Evolutionary conservation across 768 basidiomycete species (phyloP), one percentile per base, ranked within the genome.

Genomic region (Leccinellum rugosiceps): DNA sequence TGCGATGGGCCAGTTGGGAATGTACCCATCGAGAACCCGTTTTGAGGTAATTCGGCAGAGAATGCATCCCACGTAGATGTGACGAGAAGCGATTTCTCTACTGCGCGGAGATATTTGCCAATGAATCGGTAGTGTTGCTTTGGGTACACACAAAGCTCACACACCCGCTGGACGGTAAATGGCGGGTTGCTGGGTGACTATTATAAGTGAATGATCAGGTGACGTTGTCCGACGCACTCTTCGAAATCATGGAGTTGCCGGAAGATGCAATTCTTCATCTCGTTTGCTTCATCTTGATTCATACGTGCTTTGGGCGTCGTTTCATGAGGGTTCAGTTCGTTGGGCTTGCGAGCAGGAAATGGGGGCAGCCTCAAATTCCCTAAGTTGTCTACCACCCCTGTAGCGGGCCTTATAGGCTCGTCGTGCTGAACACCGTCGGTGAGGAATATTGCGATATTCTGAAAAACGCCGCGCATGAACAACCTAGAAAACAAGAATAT

Each of bases 111-210:
- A 69, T 93, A 95, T 74, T 95, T 96, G 45, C 92, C 90, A 15
- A 91, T 75, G 28, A 83, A 80, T 46, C 78, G 84, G 79, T 95
- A 94, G 63, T 92, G 82, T 47, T 80, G 76, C 61, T 77, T 78
- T 5, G 92, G 92, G 43, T 80, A 72, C 13, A 88, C 63, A 61
- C 86, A 85, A 25, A 96, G 84, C 67, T 95, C 93, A 68, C 90
- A 91, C 13, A 94, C 76, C 45, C 93, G 85, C 72, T 96, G 94
- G 54, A 95, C 88, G 9, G 93, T 94, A 70, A 95, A 96, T 2
- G 93, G 93, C 0, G 89, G 80, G 51, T 80, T 80, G 17, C 84
- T 76, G 53, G 45, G 51, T 52, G 34, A 49, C 6, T 21, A 28
- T 51, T 10, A 25, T 65, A 53, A 63, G 30, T 52, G 56, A 48